Percentiles rank a stretch among this genome's conserved stretches.
Conservation (phyloP, 345 rosid species). For the Populus ilicifolia region DNA sequence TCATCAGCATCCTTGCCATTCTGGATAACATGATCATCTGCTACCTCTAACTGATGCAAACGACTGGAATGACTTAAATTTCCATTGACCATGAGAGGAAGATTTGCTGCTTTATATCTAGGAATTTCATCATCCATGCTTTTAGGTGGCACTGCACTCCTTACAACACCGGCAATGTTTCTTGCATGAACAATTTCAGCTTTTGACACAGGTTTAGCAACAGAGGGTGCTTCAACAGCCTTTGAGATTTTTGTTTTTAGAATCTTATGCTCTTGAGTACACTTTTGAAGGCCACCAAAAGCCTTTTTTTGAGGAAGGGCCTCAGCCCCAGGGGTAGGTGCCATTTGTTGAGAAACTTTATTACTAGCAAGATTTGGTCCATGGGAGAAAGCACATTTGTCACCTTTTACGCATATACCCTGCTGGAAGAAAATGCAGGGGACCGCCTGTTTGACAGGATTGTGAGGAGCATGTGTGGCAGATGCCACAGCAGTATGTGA, state of each 20-base stretch:
- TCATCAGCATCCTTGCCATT: constrained; percentile 68
- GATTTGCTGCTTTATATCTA: constrained; percentile 28
- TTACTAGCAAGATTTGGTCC: constrained; percentile 40
- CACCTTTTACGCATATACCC: constrained; percentile 83
- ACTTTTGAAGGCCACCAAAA: constrained; percentile 30
- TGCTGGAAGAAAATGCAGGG: constrained; percentile 79
- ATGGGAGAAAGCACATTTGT: constrained; percentile 76
- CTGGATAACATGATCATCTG: constrained; percentile 49
- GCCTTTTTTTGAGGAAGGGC: constrained; percentile 34
- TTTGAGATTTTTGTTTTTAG: constrained; percentile 30
- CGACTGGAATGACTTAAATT: constrained; percentile 34
- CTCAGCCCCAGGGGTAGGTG: constrained; percentile 30
- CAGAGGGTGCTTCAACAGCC: constrained; percentile 26
- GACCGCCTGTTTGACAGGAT: constrained; percentile 55
- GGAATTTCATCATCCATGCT: constrained; percentile 40
- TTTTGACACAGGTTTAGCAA: constrained; percentile 32
- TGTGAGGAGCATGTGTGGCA: constrained; percentile 26
- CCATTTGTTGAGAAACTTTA: constrained; percentile 38
- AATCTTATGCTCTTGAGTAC: constrained; percentile 36
- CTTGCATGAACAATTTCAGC: constrained; percentile 28
- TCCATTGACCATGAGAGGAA: constrained; percentile 38
- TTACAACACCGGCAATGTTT: constrained; percentile 32
- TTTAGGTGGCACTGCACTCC: constrained; percentile 27
- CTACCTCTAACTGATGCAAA: constrained; percentile 41
- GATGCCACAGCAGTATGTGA: constrained; percentile 18